Percentiles rank a stretch among this genome's conserved stretches.
These are phyloP conservation scores for Heterobasidion occidentale DNA, from an alignment of 1,284 basidiomycete genomes.

Conservation along the genomic window DNA sequence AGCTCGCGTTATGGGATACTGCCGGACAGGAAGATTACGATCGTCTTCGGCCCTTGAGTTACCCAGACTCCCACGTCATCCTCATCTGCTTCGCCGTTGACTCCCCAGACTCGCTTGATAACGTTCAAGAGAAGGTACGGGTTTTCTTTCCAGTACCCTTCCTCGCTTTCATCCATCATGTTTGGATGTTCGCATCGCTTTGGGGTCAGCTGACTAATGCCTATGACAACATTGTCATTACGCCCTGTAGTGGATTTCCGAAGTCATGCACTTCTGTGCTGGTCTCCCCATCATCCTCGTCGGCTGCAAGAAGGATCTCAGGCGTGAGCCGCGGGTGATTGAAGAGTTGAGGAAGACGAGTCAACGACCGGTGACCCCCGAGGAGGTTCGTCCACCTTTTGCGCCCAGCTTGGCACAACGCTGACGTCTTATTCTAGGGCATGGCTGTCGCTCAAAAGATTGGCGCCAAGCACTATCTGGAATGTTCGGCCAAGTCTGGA, in stretches of 20 bases:
- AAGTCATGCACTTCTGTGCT: conserved; percentile 74
- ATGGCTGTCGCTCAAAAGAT: conserved; percentile 70
- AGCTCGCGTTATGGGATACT: conserved; percentile 77
- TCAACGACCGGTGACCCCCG: conserved; percentile 51
- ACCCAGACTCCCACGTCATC: conserved; percentile 75
- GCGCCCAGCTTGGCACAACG: background rate
- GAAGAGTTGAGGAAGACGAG: conserved; percentile 57
- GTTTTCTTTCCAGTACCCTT: background rate
- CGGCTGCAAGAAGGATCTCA: conserved; percentile 71
- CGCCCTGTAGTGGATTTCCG: conserved; percentile 60
- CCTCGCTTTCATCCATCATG: background rate
- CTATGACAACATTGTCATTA: background rate
- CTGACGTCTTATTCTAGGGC: conserved; percentile 32
- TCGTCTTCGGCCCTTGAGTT: conserved; percentile 66
- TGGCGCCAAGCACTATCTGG: conserved; percentile 65
- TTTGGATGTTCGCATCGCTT: background rate
- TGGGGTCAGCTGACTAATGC: background rate
- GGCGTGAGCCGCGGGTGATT: conserved; percentile 43
- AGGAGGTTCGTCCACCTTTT: conserved; percentile 31
- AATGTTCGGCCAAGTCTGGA: conserved; percentile 68
- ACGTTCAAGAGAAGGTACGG: conserved; percentile 74
- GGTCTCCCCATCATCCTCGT: conserved; percentile 71
- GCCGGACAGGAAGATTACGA: conserved; percentile 72
- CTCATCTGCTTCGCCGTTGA: conserved; percentile 76
- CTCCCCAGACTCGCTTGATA: conserved; percentile 71